phyloP scores from a whole-genome alignment of 148 eudicot genomes.

The Camellia lanceoleosa region DNA sequence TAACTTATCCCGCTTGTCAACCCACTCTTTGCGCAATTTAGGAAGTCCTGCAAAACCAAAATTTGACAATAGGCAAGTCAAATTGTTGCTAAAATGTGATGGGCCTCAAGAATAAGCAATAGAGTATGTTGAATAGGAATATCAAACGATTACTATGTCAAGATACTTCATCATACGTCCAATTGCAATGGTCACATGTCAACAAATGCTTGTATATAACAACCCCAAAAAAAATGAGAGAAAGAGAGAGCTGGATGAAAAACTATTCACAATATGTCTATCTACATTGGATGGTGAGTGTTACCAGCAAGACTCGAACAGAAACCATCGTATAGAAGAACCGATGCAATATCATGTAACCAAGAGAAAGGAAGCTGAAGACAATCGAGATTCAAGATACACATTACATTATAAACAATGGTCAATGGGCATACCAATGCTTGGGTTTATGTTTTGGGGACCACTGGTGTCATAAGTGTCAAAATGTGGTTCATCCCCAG shows the following conservation, averaged over 20 bases:
- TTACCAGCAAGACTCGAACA: background rate
- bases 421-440: constrained; percentile 42
- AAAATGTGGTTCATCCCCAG: constrained; percentile 91
- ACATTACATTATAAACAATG: background rate
- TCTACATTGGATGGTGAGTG: no score
- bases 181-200: background rate
- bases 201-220: background rate
- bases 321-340: background rate
- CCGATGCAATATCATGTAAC: background rate
- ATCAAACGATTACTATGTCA: background rate
- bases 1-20: constrained; percentile 73
- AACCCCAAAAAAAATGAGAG: background rate
- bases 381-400: background rate
- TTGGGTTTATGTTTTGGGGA: constrained; percentile 83
- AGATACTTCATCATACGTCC: background rate
- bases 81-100: background rate
- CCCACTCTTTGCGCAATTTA: constrained; percentile 79
- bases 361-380: background rate
- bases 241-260: background rate
- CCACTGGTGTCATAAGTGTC: constrained; percentile 97
- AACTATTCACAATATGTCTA: no score
- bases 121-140: background rate
- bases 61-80: background rate
- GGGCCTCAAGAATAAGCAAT: background rate
- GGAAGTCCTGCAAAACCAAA: constrained; percentile 60